These are phyloP conservation scores for Rhizomucor miehei DNA, from an alignment of 371 early-diverging fungal genomes.

Conservation along the genomic window DNA sequence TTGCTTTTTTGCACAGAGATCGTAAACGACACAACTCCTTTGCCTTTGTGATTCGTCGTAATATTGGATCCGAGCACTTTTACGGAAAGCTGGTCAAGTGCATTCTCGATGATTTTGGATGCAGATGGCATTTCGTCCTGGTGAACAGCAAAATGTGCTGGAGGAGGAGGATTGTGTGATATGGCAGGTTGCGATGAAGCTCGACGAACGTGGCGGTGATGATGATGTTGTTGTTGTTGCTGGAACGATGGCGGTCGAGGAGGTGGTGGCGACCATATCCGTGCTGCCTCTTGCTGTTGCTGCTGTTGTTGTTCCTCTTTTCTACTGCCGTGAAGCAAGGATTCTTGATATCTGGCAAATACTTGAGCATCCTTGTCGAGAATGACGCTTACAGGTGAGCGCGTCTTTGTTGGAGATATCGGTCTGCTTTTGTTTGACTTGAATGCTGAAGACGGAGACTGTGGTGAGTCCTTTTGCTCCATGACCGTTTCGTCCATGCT, in stretches of 20 bases:
- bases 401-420: not conserved
- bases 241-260: constrained; percentile 5
- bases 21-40: constrained; percentile 60
- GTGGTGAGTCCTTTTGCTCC: constrained; percentile 7
- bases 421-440: not conserved
- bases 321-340: constrained; percentile 1
- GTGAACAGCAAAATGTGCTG: no score
- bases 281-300: constrained; percentile 3
- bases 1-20: constrained; percentile 38
- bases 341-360: constrained; percentile 20
- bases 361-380: constrained; percentile 27
- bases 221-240: constrained; percentile 4
- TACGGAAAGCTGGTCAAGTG: constrained; percentile 16
- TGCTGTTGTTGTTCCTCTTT: constrained; percentile 5
- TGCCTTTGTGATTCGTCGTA: constrained; percentile 65
- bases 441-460: not conserved
- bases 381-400: constrained; percentile 12
- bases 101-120: constrained; percentile 4
- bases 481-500: not conserved
- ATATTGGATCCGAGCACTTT: constrained; percentile 69
- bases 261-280: constrained; percentile 9
- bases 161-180: constrained; percentile 1
- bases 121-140: not conserved
- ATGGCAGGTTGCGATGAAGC: constrained; percentile 14
- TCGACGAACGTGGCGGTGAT: constrained; percentile 9